Evolutionary conservation across 2,329 filamentous ascomycete genomes (phyloP), one percentile per base, ranked within the genome.

Genomic region (Sporothrix pseudoabietina): DNA sequence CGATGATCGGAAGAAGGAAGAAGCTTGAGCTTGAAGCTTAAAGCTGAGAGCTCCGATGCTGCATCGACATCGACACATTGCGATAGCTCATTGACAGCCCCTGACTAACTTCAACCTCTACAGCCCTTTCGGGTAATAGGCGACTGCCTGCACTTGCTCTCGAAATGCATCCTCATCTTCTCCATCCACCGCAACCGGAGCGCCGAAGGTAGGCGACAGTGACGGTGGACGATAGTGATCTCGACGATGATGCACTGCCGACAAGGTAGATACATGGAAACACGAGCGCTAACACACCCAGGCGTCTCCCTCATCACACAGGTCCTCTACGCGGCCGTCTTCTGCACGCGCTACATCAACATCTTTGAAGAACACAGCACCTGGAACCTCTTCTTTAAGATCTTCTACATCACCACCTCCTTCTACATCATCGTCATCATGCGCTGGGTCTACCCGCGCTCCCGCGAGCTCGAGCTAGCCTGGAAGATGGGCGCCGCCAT

Each of bases 241-340:
- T 8, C 52, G 52, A 61, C 4, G n/a, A 7, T 3, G 55, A 8
- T 35, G 16, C 52, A 10, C 54, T n/a, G 22, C 14, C 22, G 22
- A 30, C 54, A 14, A 12, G 52, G 12, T 26, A 30, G 6, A 30
- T 22, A 22, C 30, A 61, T 16, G 44, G 47, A 19, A 49, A 22
- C 14, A 49, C 19, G 49, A 63, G 59, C 59, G 59, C 59, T 63
- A 39, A 41, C 35, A 4, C 32, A 61, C 77, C 30, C 2, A 92
- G 92, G 94, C 74, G 92, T 98, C 75, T 97, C 94, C 32, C 90
- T 97, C 79, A 93, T 98, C 78, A 97, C 92, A 0, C 95, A 98
- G 82, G 87, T 90, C 72, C 89, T 98, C 76, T 98, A 98, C 83
- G 89, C 91, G 72, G 81, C 91, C 76, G 94, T 98, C 73, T 98